These are phyloP conservation scores for Paracamarosporium sp. DNA, from an alignment of 2,329 filamentous ascomycete genomes.

Conservation along the genomic window DNA sequence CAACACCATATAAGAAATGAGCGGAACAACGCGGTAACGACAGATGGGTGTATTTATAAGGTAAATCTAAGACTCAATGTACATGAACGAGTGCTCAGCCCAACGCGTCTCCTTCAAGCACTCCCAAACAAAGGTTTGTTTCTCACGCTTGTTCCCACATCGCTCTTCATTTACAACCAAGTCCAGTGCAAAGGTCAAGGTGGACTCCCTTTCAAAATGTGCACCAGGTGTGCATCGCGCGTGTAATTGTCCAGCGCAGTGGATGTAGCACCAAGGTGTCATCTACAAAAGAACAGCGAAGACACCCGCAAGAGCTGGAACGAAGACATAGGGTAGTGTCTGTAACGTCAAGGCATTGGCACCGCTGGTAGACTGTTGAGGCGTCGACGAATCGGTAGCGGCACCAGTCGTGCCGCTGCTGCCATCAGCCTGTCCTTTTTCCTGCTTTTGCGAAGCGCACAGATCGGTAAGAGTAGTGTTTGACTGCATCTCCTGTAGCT, in stretches of 20 bases:
- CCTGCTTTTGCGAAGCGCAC: conserved; percentile 23
- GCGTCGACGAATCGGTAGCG: background rate
- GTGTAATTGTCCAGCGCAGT: background rate
- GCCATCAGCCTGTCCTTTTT: conserved; percentile 19
- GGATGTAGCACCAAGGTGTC: background rate
- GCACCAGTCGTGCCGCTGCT: background rate
- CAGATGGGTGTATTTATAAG: background rate
- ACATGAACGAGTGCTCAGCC: background rate
- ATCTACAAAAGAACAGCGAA: conserved; percentile 26
- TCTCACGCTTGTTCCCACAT: background rate
- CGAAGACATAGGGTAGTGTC: conserved; percentile 23
- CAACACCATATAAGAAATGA: background rate
- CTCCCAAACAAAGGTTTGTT: background rate
- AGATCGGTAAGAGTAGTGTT: conserved; percentile 37
- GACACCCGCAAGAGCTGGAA: conserved; percentile 20
- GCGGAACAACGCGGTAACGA: background rate
- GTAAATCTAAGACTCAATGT: background rate
- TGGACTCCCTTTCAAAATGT: background rate
- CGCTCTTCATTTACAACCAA: background rate
- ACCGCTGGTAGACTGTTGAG: conserved; percentile 8
- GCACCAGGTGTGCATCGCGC: background rate
- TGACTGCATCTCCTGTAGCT: conserved; percentile 27
- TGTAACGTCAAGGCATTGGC: conserved; percentile 19
- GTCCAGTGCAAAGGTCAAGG: background rate
- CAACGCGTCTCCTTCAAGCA: background rate